Evolutionary conservation across 768 basidiomycete species (phyloP).

Genomic region (Crucibulum laeve): DNA sequence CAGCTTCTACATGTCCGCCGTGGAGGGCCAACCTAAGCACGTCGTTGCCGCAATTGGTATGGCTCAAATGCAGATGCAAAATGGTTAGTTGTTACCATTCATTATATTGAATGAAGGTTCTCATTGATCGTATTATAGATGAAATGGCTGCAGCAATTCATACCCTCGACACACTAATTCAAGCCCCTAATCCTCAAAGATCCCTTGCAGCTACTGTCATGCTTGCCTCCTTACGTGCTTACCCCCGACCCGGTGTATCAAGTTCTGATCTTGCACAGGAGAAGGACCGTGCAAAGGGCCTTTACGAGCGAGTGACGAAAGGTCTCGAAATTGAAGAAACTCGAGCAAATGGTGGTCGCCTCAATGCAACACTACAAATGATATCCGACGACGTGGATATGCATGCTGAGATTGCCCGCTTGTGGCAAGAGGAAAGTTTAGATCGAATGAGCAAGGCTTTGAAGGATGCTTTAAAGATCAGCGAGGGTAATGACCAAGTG

Average conservation of each 20-base stretch:
- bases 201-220: conserved; percentile 84
- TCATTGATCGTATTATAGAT: conserved; percentile 36
- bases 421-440: conserved; percentile 81
- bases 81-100: conserved; percentile 50
- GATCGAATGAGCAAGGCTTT: conserved; percentile 73
- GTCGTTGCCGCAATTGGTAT: conserved; percentile 78
- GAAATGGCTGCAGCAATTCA: conserved; percentile 84
- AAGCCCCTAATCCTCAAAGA: conserved; percentile 57
- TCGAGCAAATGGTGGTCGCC: conserved; percentile 36
- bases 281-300: conserved; percentile 67
- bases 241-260: conserved; percentile 76
- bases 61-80: conserved; percentile 83
- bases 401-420: conserved; percentile 83
- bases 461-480: conserved; percentile 66
- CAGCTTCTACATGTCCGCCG: conserved; percentile 63
- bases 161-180: conserved; percentile 73
- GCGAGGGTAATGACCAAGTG: conserved; percentile 40
- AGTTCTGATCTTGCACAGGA: conserved; percentile 70
- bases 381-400: conserved; percentile 81
- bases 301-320: conserved; percentile 74
- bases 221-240: conserved; percentile 84
- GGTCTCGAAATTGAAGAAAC: conserved; percentile 61
- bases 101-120: not conserved
- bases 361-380: conserved; percentile 39
- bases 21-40: conserved; percentile 68